Percentiles rank a stretch among this genome's conserved stretches.
These are phyloP conservation scores for Solanum chiquidenum DNA, from an alignment of 257 asterid species.

Conservation along the genomic window DNA sequence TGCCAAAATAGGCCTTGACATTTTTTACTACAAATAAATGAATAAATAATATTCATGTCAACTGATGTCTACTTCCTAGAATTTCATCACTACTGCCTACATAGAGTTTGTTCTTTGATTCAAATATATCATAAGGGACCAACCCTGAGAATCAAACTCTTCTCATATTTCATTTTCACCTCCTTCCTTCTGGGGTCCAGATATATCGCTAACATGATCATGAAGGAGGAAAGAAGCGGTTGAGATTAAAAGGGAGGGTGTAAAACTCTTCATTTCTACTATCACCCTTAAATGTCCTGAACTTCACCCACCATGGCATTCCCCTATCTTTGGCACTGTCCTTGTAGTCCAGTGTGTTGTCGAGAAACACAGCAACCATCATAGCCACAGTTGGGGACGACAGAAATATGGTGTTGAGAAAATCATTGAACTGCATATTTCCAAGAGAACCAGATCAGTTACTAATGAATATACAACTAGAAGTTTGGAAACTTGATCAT, in stretches of 20 bases:
- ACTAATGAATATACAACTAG: background rate
- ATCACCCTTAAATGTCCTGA: slow-evolving; percentile 85
- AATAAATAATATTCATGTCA: background rate
- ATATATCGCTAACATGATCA: slow-evolving; percentile 6
- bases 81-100: background rate
- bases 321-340: slow-evolving; percentile 92
- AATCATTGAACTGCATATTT: slow-evolving; percentile 78
- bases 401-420: slow-evolving; percentile 70
- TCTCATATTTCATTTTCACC: background rate
- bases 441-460: background rate
- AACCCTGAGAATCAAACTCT: background rate
- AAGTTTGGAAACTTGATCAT: background rate
- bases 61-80: background rate
- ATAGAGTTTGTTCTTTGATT: background rate
- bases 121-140: background rate
- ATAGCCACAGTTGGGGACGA: slow-evolving; percentile 88
- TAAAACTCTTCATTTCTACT: slow-evolving; percentile 91
- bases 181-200: background rate
- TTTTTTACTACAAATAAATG: background rate
- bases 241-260: slow-evolving; percentile 92
- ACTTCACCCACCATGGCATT: slow-evolving; percentile 98
- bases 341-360: slow-evolving; percentile 88
- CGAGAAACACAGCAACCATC: slow-evolving; percentile 65
- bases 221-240: slow-evolving; percentile 94
- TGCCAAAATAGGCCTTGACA: slow-evolving; percentile 5